A percentile compares a stretch with the other conserved stretches of the same genome.
These are phyloP conservation scores for Phaeolepiota aurea DNA, from an alignment of 768 basidiomycete species.

Conservation along the genomic window DNA sequence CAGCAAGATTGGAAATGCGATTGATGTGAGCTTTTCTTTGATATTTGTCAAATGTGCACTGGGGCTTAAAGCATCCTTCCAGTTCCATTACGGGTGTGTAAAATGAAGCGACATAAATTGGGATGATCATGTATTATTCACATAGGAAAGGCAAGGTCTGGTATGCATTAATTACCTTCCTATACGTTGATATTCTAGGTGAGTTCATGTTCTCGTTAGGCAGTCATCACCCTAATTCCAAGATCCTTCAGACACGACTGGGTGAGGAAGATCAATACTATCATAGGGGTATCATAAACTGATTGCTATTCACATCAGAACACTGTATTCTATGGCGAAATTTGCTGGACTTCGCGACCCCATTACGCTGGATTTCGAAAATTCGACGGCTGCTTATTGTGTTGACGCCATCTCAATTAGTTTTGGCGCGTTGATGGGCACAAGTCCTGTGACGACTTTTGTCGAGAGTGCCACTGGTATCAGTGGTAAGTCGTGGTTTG, in stretches of 20 bases:
- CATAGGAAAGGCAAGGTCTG: constrained; percentile 65
- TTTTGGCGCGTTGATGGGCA: constrained; percentile 75
- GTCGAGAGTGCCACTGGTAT: constrained; percentile 82
- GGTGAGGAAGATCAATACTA: too few species aligned
- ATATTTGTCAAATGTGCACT: background rate
- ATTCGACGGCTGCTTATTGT: constrained; percentile 75
- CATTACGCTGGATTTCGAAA: constrained; percentile 81
- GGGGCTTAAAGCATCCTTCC: constrained; percentile 6
- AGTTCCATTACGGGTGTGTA: constrained; percentile 42
- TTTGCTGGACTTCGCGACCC: constrained; percentile 85
- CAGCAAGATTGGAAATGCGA: constrained; percentile 50
- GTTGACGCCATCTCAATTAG: constrained; percentile 76
- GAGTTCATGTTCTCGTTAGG: constrained; percentile 10
- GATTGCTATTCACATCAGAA: too few species aligned
- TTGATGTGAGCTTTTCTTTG: constrained; percentile 42
- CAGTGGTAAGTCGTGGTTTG: constrained; percentile 31
- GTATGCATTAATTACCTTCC: constrained; percentile 85
- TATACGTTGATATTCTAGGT: constrained; percentile 84
- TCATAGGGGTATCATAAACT: too few species aligned
- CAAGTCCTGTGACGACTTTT: constrained; percentile 76
- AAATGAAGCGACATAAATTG: too few species aligned
- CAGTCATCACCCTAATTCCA: too few species aligned
- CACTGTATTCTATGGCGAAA: constrained; percentile 86
- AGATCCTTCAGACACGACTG: constrained; percentile 34
- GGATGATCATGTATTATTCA: too few species aligned